phyloP scores from a whole-genome alignment of 306 rosid species.

The Carpinus fangiana region DNA sequence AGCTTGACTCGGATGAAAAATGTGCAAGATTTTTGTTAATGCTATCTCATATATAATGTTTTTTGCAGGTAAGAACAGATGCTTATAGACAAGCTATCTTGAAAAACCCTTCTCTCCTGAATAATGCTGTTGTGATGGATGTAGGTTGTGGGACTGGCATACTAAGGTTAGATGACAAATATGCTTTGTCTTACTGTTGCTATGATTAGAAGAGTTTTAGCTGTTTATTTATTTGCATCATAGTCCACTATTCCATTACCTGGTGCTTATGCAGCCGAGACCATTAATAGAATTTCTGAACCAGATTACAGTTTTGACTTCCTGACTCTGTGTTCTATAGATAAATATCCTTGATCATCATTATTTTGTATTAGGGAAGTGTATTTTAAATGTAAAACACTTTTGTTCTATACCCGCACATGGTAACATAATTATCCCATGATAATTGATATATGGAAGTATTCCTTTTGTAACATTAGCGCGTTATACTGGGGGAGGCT shows the following conservation, averaged over 20 bases:
- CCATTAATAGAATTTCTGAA: neutral
- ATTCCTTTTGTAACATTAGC: neutral
- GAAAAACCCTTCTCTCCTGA: conserved; percentile 77
- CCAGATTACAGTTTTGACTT: neutral
- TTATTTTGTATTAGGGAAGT: neutral
- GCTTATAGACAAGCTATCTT: conserved; percentile 83
- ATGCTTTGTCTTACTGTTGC: conserved; percentile 12
- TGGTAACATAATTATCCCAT: neutral
- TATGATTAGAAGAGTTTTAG: neutral
- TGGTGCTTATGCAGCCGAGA: neutral
- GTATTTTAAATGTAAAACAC: neutral
- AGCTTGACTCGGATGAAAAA: neutral
- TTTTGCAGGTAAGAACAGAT: conserved; percentile 79
- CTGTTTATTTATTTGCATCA: conserved; percentile 3
- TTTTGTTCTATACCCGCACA: neutral
- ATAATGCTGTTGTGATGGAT: conserved; percentile 78
- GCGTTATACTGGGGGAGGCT: neutral
- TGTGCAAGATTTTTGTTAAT: conserved; percentile 5
- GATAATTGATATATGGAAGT: neutral
- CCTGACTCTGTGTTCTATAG: neutral
- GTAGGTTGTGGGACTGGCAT: conserved; percentile 97
- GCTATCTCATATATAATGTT: conserved; percentile 18
- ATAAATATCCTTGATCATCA: neutral
- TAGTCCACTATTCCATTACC: neutral
- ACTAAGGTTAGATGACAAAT: conserved; percentile 64